Conservation (phyloP, 1,284 basidiomycete species). For the Afroboletus lepidellus region DNA sequence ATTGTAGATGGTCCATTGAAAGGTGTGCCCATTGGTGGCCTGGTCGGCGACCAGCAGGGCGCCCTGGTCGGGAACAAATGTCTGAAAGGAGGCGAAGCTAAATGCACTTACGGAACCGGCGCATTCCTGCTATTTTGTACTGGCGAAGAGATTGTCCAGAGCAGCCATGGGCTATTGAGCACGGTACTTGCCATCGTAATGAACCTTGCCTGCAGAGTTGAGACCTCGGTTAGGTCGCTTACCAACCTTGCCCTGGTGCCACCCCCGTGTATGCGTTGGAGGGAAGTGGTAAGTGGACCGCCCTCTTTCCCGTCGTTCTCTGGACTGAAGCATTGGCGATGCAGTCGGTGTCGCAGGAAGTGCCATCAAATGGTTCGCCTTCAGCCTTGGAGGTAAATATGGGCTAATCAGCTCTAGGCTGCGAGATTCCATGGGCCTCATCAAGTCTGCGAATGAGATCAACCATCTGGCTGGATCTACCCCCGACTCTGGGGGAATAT, state of each 20-base stretch:
- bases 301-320: neutral
- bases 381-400: neutral
- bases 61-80: conserved; percentile 97
- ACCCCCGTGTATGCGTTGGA: conserved; percentile 92
- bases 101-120: conserved; percentile 95
- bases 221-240: conserved; percentile 66
- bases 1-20: conserved; percentile 68
- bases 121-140: conserved; percentile 96
- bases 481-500: conserved; percentile 86
- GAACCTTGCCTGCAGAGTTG: conserved; percentile 14
- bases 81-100: conserved; percentile 79
- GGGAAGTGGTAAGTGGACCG: conserved; percentile 73
- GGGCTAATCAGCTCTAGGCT: conserved; percentile 44
- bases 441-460: conserved; percentile 80
- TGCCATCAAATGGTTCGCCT: conserved; percentile 78
- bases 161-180: conserved; percentile 84
- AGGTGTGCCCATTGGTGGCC: conserved; percentile 84
- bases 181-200: conserved; percentile 60
- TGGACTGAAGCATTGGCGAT: conserved; percentile 4
- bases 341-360: conserved; percentile 91
- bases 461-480: conserved; percentile 83
- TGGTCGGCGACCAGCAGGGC: conserved; percentile 96
- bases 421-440: conserved; percentile 86
- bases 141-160: conserved; percentile 82
- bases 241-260: conserved; percentile 78